These are phyloP conservation scores for Macrotyloma uniflorum DNA, from an alignment of 306 rosid species.

Conservation along the genomic window DNA sequence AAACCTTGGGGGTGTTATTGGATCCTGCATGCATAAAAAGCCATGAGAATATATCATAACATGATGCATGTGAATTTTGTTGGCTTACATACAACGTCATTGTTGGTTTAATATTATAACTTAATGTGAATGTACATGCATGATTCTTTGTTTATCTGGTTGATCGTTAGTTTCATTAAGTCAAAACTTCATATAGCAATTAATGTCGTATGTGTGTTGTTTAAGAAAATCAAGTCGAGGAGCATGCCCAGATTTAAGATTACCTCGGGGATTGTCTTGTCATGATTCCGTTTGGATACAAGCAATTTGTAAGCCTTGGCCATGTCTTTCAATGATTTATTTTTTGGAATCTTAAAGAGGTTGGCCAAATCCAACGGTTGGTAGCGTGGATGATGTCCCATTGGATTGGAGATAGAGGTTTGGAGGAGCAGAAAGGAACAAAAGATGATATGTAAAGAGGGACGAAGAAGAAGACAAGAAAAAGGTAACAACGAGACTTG, in stretches of 20 bases:
- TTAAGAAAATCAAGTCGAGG: conserved; percentile 4
- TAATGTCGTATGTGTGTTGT: not conserved
- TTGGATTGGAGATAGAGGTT: conserved; percentile 33
- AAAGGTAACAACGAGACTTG: conserved; percentile 6
- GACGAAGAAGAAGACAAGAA: conserved; percentile 8
- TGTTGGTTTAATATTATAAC: not conserved
- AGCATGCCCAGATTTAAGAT: not conserved
- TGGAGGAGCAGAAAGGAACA: not conserved
- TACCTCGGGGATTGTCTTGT: conserved; percentile 44
- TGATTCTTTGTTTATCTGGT: not conserved
- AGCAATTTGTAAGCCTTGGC: conserved; percentile 58
- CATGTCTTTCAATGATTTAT: conserved; percentile 56
- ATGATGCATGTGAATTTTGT: not conserved
- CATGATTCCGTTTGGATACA: conserved; percentile 23
- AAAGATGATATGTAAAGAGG: not conserved
- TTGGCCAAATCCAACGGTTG: conserved; percentile 53
- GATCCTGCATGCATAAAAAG: conserved; percentile 28
- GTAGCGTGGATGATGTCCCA: conserved; percentile 61
- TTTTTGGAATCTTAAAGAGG: conserved; percentile 56
- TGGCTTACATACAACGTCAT: not conserved
- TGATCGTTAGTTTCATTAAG: not conserved
- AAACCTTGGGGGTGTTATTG: conserved; percentile 33
- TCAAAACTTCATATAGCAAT: not conserved
- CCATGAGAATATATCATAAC: conserved; percentile 9
- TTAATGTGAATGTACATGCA: not conserved